phyloP scores from a whole-genome alignment of 2,329 filamentous ascomycete species.

The Colletotrichum spinosum region DNA sequence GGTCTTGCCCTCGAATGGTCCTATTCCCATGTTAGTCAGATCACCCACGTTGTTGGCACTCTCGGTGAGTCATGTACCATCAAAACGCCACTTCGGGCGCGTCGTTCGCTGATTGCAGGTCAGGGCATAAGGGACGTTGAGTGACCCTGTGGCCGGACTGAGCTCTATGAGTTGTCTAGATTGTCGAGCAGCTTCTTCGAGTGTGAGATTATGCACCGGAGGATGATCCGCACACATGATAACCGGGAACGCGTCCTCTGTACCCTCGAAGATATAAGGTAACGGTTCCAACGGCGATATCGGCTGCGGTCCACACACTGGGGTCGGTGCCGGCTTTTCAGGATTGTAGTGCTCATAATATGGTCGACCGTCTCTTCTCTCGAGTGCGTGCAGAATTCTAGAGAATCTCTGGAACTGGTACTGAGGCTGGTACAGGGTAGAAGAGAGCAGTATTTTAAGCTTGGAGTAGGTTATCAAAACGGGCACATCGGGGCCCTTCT shows the following conservation, averaged over 20 bases:
- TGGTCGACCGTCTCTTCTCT: constrained; percentile 56
- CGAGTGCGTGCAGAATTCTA: constrained; percentile 54
- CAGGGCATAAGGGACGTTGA: constrained; percentile 54
- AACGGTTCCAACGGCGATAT: constrained; percentile 47
- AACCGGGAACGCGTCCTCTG: constrained; percentile 55
- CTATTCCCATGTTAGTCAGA: constrained; percentile 10
- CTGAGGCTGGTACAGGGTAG: constrained; percentile 58
- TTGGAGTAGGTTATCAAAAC: constrained; percentile 63
- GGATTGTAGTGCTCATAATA: constrained; percentile 50
- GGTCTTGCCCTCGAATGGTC: constrained; percentile 49
- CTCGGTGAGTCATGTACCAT: constrained; percentile 40
- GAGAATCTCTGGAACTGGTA: constrained; percentile 56
- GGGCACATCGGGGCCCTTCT: constrained; percentile 53
- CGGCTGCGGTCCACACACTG: constrained; percentile 46
- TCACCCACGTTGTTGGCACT: too few species aligned
- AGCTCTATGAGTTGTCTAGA: constrained; percentile 48
- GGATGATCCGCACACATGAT: constrained; percentile 59
- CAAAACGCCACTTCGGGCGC: constrained; percentile 54
- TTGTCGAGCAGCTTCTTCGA: constrained; percentile 49
- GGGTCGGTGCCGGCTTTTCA: constrained; percentile 30
- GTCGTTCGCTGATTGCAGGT: constrained; percentile 52
- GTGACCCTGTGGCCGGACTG: constrained; percentile 56
- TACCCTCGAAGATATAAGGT: constrained; percentile 46
- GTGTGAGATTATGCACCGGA: constrained; percentile 43
- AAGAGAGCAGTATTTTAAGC: constrained; percentile 56